These are phyloP conservation scores for Diplodia sapinea DNA, from an alignment of 2,329 filamentous ascomycete genomes.

Conservation along the genomic window DNA sequence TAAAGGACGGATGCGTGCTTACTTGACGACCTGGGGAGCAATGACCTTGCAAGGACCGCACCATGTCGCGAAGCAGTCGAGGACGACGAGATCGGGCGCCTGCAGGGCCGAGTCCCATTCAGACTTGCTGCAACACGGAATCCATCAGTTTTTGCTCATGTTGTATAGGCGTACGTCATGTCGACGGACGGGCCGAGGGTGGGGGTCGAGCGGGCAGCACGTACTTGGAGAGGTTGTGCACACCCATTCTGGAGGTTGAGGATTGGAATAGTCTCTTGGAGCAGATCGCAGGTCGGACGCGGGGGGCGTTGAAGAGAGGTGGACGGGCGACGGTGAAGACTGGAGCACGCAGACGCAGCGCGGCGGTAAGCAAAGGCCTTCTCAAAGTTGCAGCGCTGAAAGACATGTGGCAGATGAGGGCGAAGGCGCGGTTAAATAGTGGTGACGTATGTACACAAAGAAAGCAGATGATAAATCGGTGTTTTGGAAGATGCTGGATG, in stretches of 20 bases:
- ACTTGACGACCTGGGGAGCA: slow-evolving; percentile 74
- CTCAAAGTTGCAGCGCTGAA: slow-evolving; percentile 39
- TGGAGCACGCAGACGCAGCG: slow-evolving; percentile 42
- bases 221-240: slow-evolving; percentile 57
- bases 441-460: slow-evolving; percentile 37
- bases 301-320: slow-evolving; percentile 40
- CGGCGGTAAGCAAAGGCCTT: slow-evolving; percentile 52
- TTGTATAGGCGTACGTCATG: background rate
- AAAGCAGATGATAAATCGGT: slow-evolving; percentile 28
- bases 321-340: slow-evolving; percentile 34
- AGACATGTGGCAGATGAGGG: slow-evolving; percentile 39
- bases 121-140: slow-evolving; percentile 54
- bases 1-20: slow-evolving; percentile 42
- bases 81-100: slow-evolving; percentile 66
- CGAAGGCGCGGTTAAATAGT: slow-evolving; percentile 33
- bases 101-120: slow-evolving; percentile 64
- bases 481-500: slow-evolving; percentile 37
- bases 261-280: slow-evolving; percentile 47
- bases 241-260: slow-evolving; percentile 48
- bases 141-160: slow-evolving; percentile 1
- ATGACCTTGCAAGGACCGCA: slow-evolving; percentile 96
- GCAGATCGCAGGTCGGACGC: slow-evolving; percentile 39
- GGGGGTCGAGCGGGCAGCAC: slow-evolving; percentile 35
- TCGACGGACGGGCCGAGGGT: background rate
- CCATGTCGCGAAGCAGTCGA: slow-evolving; percentile 90